phyloP scores from a whole-genome alignment of 805 yeast genomes.

The Suhomyces tanzawaensis region DNA sequence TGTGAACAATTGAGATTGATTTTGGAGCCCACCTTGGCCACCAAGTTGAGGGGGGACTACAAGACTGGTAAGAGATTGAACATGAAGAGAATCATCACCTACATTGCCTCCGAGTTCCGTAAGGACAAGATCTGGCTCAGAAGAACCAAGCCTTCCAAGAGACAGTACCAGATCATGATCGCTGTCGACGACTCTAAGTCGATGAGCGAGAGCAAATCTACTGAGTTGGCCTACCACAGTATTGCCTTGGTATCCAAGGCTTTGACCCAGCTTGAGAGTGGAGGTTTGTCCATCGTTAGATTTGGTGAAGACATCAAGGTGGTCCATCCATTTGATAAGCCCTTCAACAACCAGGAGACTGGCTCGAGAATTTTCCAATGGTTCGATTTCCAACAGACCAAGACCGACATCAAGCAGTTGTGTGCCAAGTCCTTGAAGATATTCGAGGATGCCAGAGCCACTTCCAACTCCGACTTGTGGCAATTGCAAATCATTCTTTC shows the following conservation, averaged over 20 bases:
- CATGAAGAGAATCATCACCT: slow-evolving; percentile 96
- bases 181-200: slow-evolving; percentile 97
- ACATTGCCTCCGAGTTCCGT: slow-evolving; percentile 95
- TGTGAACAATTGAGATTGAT: slow-evolving; percentile 92
- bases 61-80: slow-evolving; percentile 95
- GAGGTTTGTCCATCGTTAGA: slow-evolving; percentile 84
- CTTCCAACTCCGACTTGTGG: slow-evolving; percentile 69
- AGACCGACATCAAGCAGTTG: slow-evolving; percentile 78
- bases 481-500: slow-evolving; percentile 89
- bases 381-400: slow-evolving; percentile 86
- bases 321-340: slow-evolving; percentile 87
- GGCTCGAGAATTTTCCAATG: slow-evolving; percentile 83
- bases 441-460: slow-evolving; percentile 58
- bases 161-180: slow-evolving; percentile 96
- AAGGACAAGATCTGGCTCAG: slow-evolving; percentile 98
- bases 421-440: slow-evolving; percentile 69
- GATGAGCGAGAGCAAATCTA: slow-evolving; percentile 90
- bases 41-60: slow-evolving; percentile 91
- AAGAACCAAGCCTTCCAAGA: slow-evolving; percentile 94
- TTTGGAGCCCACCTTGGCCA: slow-evolving; percentile 94
- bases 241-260: slow-evolving; percentile 93
- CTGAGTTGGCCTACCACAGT: slow-evolving; percentile 89
- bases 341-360: slow-evolving; percentile 69
- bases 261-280: slow-evolving; percentile 88
- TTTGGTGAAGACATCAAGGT: slow-evolving; percentile 84